phyloP scores from a whole-genome alignment of 345 rosid genomes.

The Angophora floribunda region DNA sequence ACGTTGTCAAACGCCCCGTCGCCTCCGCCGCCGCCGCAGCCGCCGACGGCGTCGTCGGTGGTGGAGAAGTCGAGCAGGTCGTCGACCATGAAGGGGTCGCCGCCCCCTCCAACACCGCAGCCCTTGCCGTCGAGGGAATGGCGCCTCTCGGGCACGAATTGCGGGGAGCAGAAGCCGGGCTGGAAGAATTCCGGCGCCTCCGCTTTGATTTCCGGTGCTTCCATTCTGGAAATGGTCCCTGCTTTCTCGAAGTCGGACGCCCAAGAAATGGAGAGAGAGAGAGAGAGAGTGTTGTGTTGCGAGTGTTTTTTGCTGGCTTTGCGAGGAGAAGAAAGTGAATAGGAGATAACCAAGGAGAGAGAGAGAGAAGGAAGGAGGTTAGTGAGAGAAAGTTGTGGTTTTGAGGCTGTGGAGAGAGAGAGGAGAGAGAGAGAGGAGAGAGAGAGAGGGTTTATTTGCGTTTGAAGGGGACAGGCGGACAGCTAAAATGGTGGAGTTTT shows the following conservation, averaged over 20 bases:
- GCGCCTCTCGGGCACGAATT: conserved; percentile 21
- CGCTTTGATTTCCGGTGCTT: conserved; percentile 10
- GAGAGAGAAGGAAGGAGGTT: neutral
- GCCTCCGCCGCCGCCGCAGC: conserved; percentile 14
- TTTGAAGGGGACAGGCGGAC: conserved; percentile 13
- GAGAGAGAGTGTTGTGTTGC: neutral
- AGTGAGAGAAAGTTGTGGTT: neutral
- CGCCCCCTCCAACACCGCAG: neutral
- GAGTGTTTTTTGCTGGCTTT: neutral
- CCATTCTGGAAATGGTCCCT: neutral
- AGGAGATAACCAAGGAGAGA: neutral
- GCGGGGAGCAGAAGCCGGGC: conserved; percentile 11
- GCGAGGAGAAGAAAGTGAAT: neutral
- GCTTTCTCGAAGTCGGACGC: neutral
- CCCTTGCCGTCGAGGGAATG: conserved; percentile 20
- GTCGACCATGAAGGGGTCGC: conserved; percentile 78
- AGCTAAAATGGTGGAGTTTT: neutral
- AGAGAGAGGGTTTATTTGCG: neutral
- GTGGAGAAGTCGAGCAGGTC: conserved; percentile 86
- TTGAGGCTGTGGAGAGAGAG: neutral
- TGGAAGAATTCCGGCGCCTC: conserved; percentile 14
- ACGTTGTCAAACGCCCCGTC: neutral
- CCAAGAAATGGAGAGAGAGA: neutral
- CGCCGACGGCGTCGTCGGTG: conserved; percentile 39
- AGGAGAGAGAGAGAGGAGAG: neutral